Evolutionary conservation across 768 basidiomycete species (phyloP).

Genomic region (Mycena haematopus): DNA sequence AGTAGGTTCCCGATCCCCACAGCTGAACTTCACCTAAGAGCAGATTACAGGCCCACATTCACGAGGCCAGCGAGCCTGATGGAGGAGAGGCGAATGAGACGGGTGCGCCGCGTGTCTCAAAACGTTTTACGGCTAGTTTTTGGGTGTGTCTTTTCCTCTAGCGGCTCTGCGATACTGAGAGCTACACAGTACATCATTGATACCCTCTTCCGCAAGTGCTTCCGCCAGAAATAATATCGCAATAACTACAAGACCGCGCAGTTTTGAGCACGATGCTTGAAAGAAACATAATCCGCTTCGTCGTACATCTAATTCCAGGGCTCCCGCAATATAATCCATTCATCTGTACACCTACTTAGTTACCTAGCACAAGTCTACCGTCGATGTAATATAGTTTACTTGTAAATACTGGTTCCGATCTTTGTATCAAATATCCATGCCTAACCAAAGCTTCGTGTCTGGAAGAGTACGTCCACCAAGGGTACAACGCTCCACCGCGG

Average conservation of each 20-base stretch:
- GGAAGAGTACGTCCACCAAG: conserved; percentile 16
- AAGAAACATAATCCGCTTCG: not conserved
- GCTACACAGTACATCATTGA: conserved; percentile 6
- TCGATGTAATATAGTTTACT: not conserved
- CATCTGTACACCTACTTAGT: not conserved
- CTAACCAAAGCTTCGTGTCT: conserved; percentile 3
- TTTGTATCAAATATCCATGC: conserved; percentile 1
- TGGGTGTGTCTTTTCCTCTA: not conserved
- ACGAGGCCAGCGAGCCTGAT: not conserved
- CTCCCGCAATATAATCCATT: too few species aligned
- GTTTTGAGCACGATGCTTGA: not conserved
- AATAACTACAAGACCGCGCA: not conserved
- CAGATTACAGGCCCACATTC: not conserved
- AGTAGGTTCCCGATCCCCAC: not conserved
- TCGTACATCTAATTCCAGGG: not conserved
- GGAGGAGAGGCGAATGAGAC: not conserved
- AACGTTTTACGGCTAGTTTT: not conserved
- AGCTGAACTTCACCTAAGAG: not conserved
- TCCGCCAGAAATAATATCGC: conserved; percentile 3
- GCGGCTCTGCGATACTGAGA: not conserved
- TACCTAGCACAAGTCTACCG: not conserved
- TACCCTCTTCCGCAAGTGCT: conserved; percentile 16
- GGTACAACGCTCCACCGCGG: too few species aligned
- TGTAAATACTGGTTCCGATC: not conserved
- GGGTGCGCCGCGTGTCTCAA: not conserved